Evolutionary conservation across 2,329 filamentous ascomycete species (phyloP).

Genomic region (Lecanicillium sp.): DNA sequence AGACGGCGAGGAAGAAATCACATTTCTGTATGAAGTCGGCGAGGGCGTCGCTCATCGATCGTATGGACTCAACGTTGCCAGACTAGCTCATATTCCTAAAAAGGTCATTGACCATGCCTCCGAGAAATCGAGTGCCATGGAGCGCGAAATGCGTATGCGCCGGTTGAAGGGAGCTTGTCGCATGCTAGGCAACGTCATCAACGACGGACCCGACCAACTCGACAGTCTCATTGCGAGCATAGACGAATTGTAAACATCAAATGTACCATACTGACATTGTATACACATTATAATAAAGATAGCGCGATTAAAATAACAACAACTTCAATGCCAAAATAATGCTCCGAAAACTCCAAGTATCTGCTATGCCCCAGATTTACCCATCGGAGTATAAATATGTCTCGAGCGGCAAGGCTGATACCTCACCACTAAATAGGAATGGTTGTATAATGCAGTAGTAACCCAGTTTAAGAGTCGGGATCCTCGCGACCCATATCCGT

Average conservation of each 20-base stretch:
- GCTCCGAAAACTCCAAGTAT: conserved; percentile 8
- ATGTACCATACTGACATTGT: conserved; percentile 8
- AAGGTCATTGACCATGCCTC: conserved; percentile 72
- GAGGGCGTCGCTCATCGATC: conserved; percentile 89
- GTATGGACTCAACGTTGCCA: conserved; percentile 90
- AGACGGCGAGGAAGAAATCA: conserved; percentile 68
- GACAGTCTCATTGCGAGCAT: conserved; percentile 50
- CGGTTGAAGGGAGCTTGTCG: conserved; percentile 47
- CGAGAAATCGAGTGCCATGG: conserved; percentile 73
- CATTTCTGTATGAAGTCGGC: conserved; percentile 88
- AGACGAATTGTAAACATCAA: conserved; percentile 47
- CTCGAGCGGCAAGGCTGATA: no score
- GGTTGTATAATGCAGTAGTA: no score
- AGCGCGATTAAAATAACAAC: not conserved
- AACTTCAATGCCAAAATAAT: conserved; percentile 7
- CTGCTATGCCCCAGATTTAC: not conserved
- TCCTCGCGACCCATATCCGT: not conserved
- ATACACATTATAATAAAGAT: conserved; percentile 8
- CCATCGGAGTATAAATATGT: conserved; percentile 4
- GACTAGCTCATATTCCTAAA: conserved; percentile 73
- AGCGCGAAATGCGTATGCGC: conserved; percentile 62
- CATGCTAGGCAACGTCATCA: conserved; percentile 38
- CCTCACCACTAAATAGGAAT: no score
- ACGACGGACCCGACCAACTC: conserved; percentile 35
- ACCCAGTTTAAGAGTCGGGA: not conserved